Percentiles rank a stretch among this genome's conserved stretches.
These are phyloP conservation scores for Oenanthe javanica DNA, from an alignment of 140 eudicot genomes.

Conservation along the genomic window DNA sequence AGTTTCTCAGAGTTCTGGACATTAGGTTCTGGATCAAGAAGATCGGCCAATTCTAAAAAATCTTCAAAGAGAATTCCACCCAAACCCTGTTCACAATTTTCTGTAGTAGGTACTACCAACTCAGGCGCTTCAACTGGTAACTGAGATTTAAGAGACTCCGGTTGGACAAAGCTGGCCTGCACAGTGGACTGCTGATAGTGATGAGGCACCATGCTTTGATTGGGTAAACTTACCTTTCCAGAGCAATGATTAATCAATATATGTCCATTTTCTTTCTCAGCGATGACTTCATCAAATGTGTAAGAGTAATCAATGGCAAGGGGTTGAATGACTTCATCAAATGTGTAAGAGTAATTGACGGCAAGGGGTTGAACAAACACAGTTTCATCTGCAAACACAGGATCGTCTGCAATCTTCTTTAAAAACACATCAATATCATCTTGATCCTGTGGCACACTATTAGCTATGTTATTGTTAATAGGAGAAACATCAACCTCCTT, in stretches of 20 bases:
- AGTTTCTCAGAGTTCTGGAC: slow-evolving; percentile 19
- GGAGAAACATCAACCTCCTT: slow-evolving; percentile 4
- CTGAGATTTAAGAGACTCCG: slow-evolving; percentile 27
- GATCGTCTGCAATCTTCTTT: slow-evolving; percentile 33
- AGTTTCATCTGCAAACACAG: slow-evolving; percentile 1
- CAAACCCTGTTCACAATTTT: slow-evolving; percentile 3
- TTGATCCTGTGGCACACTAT: slow-evolving; percentile 14
- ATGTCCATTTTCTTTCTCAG: slow-evolving; percentile 26
- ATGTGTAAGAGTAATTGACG: too few species aligned
- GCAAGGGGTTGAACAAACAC: not conserved
- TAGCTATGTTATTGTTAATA: slow-evolving; percentile 7
- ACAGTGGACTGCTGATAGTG: slow-evolving; percentile 17
- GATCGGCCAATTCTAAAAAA: slow-evolving; percentile 74
- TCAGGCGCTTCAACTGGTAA: slow-evolving; percentile 27
- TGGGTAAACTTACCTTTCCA: slow-evolving; percentile 12
- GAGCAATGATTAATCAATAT: slow-evolving; percentile 20
- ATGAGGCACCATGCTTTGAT: slow-evolving; percentile 8
- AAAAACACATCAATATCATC: slow-evolving; percentile 39
- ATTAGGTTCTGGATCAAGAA: slow-evolving; percentile 40
- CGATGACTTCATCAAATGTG: slow-evolving; percentile 23
- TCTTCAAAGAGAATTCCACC: slow-evolving; percentile 41
- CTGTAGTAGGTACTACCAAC: slow-evolving; percentile 34
- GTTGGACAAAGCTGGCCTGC: slow-evolving; percentile 30
- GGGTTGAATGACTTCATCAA: slow-evolving; percentile 13
- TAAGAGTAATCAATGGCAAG: slow-evolving; percentile 15